A percentile compares a stretch with the other conserved stretches of the same genome.
These are phyloP conservation scores for Histomonas meleagridis DNA, from an alignment of 208 protist species.

Conservation along the genomic window DNA sequence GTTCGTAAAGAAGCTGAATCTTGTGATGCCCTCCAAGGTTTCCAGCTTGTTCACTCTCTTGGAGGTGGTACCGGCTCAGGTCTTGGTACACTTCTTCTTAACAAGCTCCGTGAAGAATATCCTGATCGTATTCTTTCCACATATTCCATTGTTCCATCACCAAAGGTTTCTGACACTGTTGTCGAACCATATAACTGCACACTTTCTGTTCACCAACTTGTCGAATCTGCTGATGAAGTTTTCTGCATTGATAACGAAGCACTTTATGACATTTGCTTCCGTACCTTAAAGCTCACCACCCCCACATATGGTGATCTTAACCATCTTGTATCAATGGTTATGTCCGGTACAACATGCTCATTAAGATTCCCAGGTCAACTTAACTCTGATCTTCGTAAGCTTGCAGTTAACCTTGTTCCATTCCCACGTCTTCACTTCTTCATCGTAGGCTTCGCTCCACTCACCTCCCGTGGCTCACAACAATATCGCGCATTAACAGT, in stretches of 20 bases:
- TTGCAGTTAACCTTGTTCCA: conserved; percentile 76
- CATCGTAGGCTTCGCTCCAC: conserved; percentile 82
- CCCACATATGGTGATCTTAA: conserved; percentile 89
- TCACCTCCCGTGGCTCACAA: conserved; percentile 63
- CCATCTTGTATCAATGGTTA: conserved; percentile 76
- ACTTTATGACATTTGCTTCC: conserved; percentile 93
- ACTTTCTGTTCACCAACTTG: conserved; percentile 58
- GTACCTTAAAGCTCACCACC: conserved; percentile 81
- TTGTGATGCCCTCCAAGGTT: conserved; percentile 80
- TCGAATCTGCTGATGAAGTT: conserved; percentile 69
- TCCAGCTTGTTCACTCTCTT: conserved; percentile 78
- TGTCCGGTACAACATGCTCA: conserved; percentile 80
- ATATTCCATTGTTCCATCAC: too few relatives aligned
- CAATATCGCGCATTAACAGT: conserved; percentile 72
- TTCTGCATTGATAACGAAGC: conserved; percentile 95
- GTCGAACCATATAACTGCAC: conserved; percentile 62
- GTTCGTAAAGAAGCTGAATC: conserved; percentile 64
- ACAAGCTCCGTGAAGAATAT: too few relatives aligned
- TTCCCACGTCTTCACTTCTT: conserved; percentile 96
- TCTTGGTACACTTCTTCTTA: conserved; percentile 68
- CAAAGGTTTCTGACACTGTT: too few relatives aligned
- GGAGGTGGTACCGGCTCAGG: conserved; percentile 85
- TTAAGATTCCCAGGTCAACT: conserved; percentile 83
- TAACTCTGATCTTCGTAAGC: conserved; percentile 62
- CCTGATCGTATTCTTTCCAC: conserved; percentile 92